Evolutionary conservation across 495 filamentous ascomycete genomes (phyloP).

Genomic region (Lophiotrema nucula): DNA sequence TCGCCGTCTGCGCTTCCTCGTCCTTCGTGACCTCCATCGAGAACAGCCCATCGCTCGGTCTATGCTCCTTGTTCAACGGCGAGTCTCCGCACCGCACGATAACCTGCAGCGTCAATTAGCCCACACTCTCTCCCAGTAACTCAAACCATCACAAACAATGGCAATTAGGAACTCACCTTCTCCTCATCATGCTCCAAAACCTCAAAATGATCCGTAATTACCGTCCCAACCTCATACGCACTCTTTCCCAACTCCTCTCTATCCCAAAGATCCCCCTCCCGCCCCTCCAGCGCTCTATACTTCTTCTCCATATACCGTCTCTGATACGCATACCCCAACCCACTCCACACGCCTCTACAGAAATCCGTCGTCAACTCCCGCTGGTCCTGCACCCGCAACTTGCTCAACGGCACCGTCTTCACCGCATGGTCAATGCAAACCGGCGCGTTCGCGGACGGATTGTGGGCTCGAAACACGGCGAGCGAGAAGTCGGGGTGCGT

Average conservation of each 20-base stretch:
- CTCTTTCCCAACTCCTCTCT: slow-evolving; percentile 21
- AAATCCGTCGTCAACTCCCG: slow-evolving; percentile 26
- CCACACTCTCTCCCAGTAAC: background rate
- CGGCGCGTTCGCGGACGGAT: slow-evolving; percentile 26
- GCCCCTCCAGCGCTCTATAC: slow-evolving; percentile 22
- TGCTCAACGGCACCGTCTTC: slow-evolving; percentile 24
- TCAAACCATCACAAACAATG: background rate
- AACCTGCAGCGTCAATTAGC: no score
- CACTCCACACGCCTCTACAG: slow-evolving; percentile 32
- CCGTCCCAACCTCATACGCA: slow-evolving; percentile 30
- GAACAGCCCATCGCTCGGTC: slow-evolving; percentile 33
- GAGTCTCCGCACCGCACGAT: slow-evolving; percentile 32
- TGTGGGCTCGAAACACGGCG: slow-evolving; percentile 14
- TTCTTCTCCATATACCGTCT: slow-evolving; percentile 30
- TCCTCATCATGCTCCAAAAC: slow-evolving; percentile 29
- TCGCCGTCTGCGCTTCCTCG: slow-evolving; percentile 25
- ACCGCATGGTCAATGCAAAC: slow-evolving; percentile 33
- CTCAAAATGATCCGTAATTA: slow-evolving; percentile 37
- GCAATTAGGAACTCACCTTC: slow-evolving; percentile 28
- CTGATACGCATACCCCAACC: slow-evolving; percentile 34
- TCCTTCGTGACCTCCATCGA: slow-evolving; percentile 33
- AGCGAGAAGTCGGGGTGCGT: slow-evolving; percentile 17
- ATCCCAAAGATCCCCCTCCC: slow-evolving; percentile 28
- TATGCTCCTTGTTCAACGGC: slow-evolving; percentile 10
- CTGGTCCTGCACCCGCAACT: slow-evolving; percentile 27